Percentiles rank a stretch among this genome's conserved stretches.
Evolutionary conservation across 2,329 filamentous ascomycete genomes (phyloP).

Genomic region (Aspergillus fijiensis): DNA sequence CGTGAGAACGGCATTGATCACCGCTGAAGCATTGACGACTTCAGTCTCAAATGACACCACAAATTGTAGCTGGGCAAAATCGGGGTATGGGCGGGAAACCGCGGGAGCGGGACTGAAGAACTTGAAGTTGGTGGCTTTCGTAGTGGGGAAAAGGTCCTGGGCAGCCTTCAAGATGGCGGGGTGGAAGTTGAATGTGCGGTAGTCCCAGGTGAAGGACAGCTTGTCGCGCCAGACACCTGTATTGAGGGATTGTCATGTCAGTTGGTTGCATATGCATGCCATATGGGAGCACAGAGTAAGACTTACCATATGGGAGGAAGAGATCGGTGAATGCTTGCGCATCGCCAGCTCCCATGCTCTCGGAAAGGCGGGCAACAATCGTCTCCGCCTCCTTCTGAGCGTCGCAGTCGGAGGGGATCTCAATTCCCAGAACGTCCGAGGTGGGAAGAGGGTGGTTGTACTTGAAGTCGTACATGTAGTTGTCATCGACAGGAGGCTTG

Average conservation of each 20-base stretch:
- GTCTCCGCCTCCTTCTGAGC: constrained; percentile 5
- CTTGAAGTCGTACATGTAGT: constrained; percentile 47
- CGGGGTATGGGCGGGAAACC: constrained; percentile 29
- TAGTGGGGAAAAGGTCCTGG: constrained; percentile 32
- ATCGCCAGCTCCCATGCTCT: constrained; percentile 17
- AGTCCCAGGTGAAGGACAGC: constrained; percentile 39
- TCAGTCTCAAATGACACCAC: constrained; percentile 35
- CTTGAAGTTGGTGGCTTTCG: constrained; percentile 28
- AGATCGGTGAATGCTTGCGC: constrained; percentile 26
- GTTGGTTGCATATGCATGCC: neutral
- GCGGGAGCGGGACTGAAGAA: constrained; percentile 25
- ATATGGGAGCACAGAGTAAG: neutral
- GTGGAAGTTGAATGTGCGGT: constrained; percentile 37
- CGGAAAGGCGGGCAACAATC: constrained; percentile 15
- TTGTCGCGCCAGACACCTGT: constrained; percentile 40
- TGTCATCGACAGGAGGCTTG: constrained; percentile 34
- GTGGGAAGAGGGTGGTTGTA: constrained; percentile 41
- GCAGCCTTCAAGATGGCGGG: constrained; percentile 33
- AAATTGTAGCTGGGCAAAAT: constrained; percentile 32
- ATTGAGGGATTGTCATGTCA: constrained; percentile 1
- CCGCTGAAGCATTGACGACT: constrained; percentile 25
- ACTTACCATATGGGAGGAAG: constrained; percentile 27
- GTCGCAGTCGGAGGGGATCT: constrained; percentile 28
- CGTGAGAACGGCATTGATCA: constrained; percentile 35
- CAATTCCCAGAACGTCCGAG: constrained; percentile 28